A percentile compares a stretch with the other conserved stretches of the same genome.
These are phyloP conservation scores for Nothophaeocryptopus gaeumannii DNA, from an alignment of 2,329 filamentous ascomycete genomes.

Conservation along the genomic window DNA sequence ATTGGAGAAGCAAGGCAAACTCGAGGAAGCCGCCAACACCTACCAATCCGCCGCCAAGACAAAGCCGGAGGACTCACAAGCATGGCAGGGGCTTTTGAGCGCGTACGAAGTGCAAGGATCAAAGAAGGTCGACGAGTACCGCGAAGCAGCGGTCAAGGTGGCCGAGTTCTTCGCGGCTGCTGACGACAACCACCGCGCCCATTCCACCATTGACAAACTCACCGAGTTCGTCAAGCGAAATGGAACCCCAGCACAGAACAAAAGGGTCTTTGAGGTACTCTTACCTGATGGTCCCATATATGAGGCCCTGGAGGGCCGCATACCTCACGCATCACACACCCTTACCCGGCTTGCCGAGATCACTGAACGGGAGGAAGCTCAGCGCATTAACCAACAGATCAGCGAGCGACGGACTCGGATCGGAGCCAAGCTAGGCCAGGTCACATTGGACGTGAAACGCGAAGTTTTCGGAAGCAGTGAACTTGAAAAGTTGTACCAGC, in stretches of 20 bases:
- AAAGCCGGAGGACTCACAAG: conserved; percentile 73
- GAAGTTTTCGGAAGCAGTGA: conserved; percentile 76
- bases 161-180: conserved; percentile 70
- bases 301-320: conserved; percentile 73
- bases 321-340: conserved; percentile 75
- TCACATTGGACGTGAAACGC: conserved; percentile 80
- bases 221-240: conserved; percentile 68
- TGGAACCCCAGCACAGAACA: conserved; percentile 71
- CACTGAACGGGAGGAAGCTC: conserved; percentile 79
- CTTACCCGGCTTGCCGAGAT: conserved; percentile 82
- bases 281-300: conserved; percentile 82
- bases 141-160: conserved; percentile 67
- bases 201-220: conserved; percentile 73
- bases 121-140: conserved; percentile 69
- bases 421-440: conserved; percentile 77
- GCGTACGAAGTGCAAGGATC: conserved; percentile 75
- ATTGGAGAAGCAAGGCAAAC: conserved; percentile 69
- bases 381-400: conserved; percentile 85
- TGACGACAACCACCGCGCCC: conserved; percentile 58
- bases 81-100: conserved; percentile 85
- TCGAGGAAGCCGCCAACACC: conserved; percentile 70
- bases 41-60: conserved; percentile 71
- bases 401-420: conserved; percentile 83
- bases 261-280: conserved; percentile 69
- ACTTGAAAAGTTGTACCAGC: conserved; percentile 75